Base-by-base conservation (phyloP, 1,284 basidiomycete genomes). In the Sparassis latifolia region DNA sequence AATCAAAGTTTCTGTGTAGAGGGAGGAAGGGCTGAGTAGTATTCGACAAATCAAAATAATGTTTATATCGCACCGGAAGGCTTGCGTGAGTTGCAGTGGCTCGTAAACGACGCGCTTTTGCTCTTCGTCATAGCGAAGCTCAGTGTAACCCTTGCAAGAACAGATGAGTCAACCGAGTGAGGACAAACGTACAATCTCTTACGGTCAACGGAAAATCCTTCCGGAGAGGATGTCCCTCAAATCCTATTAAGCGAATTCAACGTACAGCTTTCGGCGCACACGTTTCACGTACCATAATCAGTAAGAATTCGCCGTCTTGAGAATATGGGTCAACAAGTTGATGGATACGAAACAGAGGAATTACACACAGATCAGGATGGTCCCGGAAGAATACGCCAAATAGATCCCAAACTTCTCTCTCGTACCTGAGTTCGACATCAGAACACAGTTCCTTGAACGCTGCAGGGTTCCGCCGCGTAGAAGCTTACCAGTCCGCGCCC, bases 131-230 rank as follows among this genome's bases (percentile, higher is more conserved):
- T 98, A 99, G 51, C 97, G 86, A 45, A 99, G 82, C 71, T 99
- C 97, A 7, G 93, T 92, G 74, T 99, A 99, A 35, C 96, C 96
- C 90, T 85, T 55, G 42, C 20, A 38, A 52, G 44, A 20, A 20
- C 20, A 20, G 45, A 46, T 44, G 45, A 29, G 49, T 53, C 35
- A 48, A 44, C 42, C 44, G 43, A 53, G 39, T 29, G 42, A 30
- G 52, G 32, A 42, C 42, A 12, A 5, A 47, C 35, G 35, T 3
- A 20, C 29, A 28, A 10, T 7, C 31, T 68, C 82, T 58, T 65
- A 92, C 92, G 3, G 93, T 97, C 58, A 99, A 71, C 20, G 95
- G 96, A 80, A 98, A 99, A 69, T 99, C 96, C 69, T 99, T 99
- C 58, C 97, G 82, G 53, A 99, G 71, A 10, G 96, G 96, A 68